A percentile compares a stretch with the other conserved stretches of the same genome.
phyloP scores from a whole-genome alignment of 1,284 basidiomycete species.

The Vanrija pseudolonga region DNA sequence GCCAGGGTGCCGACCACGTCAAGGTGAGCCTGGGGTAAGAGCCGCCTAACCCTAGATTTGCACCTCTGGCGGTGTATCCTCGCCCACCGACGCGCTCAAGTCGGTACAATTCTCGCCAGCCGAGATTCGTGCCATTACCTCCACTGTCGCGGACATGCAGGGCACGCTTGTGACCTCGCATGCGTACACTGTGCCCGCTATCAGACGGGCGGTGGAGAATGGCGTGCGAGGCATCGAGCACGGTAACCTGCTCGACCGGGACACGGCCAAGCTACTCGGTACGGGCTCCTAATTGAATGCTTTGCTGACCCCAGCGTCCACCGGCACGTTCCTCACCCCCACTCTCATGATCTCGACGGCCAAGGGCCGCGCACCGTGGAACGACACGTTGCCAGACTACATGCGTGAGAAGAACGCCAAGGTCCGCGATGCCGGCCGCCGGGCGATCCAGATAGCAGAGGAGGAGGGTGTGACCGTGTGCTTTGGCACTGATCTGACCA shows the following conservation, averaged over 20 bases:
- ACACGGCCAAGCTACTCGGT: conserved; percentile 24
- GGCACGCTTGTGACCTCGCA: conserved; percentile 32
- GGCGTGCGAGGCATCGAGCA: conserved; percentile 53
- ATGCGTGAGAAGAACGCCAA: conserved; percentile 20
- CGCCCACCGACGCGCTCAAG: conserved; percentile 50
- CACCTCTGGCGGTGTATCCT: conserved; percentile 12
- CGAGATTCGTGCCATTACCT: conserved; percentile 54
- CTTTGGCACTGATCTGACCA: conserved; percentile 13
- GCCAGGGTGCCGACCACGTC: conserved; percentile 18
- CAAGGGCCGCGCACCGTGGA: conserved; percentile 20
- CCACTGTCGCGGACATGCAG: conserved; percentile 52
- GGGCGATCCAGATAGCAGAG: conserved; percentile 24
- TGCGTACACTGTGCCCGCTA: conserved; percentile 33
- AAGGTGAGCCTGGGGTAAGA: conserved; percentile 1
- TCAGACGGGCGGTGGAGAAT: conserved; percentile 33
- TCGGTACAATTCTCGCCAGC: conserved; percentile 53
- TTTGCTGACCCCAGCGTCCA: conserved; percentile 39
- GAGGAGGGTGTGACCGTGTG: conserved; percentile 29
- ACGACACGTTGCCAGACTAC: conserved; percentile 12
- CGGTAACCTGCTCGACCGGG: conserved; percentile 46
- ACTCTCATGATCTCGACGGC: conserved; percentile 41
- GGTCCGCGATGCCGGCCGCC: conserved; percentile 16
- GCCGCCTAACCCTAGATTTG: conserved; percentile 3
- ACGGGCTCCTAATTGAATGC: background rate
- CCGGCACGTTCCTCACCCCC: conserved; percentile 52